phyloP scores from a whole-genome alignment of 371 early-diverging fungal species.

The Aphelidium insulamus region DNA sequence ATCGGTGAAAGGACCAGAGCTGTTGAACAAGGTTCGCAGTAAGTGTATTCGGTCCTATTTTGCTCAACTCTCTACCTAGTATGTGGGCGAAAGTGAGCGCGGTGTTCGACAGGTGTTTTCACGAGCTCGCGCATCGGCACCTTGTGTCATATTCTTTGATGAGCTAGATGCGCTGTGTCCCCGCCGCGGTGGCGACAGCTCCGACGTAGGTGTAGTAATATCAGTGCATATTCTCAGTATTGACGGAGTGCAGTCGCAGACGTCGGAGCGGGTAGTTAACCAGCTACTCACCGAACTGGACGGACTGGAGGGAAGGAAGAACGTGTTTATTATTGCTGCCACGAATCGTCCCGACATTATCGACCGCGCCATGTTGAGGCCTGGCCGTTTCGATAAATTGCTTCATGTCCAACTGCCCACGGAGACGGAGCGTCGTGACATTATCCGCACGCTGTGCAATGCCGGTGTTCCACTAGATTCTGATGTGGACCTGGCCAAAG shows the following conservation, averaged over 20 bases:
- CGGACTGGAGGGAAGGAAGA: slow-evolving; percentile 76
- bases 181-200: slow-evolving; percentile 20
- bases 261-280: slow-evolving; percentile 91
- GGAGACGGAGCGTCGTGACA: slow-evolving; percentile 59
- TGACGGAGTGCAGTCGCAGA: slow-evolving; percentile 32
- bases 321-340: slow-evolving; percentile 93
- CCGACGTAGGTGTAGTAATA: slow-evolving; percentile 6
- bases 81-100: slow-evolving; percentile 98
- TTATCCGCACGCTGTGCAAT: slow-evolving; percentile 54
- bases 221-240: slow-evolving; percentile 3
- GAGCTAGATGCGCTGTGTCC: slow-evolving; percentile 95
- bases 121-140: slow-evolving; percentile 80
- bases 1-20: slow-evolving; percentile 96
- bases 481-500: slow-evolving; percentile 36
- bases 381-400: slow-evolving; percentile 96
- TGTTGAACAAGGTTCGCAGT: slow-evolving; percentile 67
- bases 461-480: slow-evolving; percentile 46
- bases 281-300: slow-evolving; percentile 94
- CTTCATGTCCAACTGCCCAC: slow-evolving; percentile 89
- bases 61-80: slow-evolving; percentile 15
- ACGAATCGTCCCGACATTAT: slow-evolving; percentile 99
- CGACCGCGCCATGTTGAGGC: slow-evolving; percentile 94
- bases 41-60: no score
- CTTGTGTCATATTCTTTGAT: slow-evolving; percentile 97
- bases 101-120: slow-evolving; percentile 94